Base-by-base conservation (phyloP, 306 rosid species). In the Glycyrrhiza uralensis region DNA sequence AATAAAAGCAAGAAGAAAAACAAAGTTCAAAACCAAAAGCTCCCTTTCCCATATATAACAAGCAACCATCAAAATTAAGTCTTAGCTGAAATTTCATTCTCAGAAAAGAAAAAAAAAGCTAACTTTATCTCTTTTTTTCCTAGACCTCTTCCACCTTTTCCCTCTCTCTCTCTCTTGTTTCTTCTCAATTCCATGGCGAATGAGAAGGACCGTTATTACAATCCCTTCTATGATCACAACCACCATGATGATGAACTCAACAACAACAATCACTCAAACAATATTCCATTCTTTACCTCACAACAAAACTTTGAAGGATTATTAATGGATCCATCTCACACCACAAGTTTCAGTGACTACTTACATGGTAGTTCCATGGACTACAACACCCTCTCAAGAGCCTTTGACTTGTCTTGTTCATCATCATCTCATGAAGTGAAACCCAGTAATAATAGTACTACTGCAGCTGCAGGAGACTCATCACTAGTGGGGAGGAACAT, bases 401-500 rank as follows among this genome's bases (percentile, higher is more conserved):
- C 95, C 69, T 94, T 94, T 63, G 96, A 89, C 80, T 52, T 91
- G 85, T 83, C 98, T 33, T 91, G 96, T 45, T 89, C 97, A 3
- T 85, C 96, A 2, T 79, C 97, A n/a, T n/a, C n/a, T n/a, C n/a
- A n/a, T 58, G 88, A 87, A 80, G 85, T 87, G 24, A n/a, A n/a
- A n/a, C n/a, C n/a, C n/a, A n/a, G n/a, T n/a, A n/a, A n/a, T n/a
- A n/a, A n/a, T n/a, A n/a, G n/a, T n/a, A n/a, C n/a, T n/a, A n/a
- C n/a, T n/a, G n/a, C n/a, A n/a, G n/a, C n/a, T n/a, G 80, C 26
- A 11, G 88, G 84, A 63, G 79, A 85, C 14, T 74, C 84, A 3
- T 74, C 84, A 3, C 20, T 45, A 45, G 76, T 32, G 12, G 83
- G 77, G 55, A 72, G n/a, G n/a, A n/a, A n/a, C n/a, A n/a, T n/a